Conservation (phyloP, 352 stramenopile genomes). For the Nannochloropsis limnetica region DNA sequence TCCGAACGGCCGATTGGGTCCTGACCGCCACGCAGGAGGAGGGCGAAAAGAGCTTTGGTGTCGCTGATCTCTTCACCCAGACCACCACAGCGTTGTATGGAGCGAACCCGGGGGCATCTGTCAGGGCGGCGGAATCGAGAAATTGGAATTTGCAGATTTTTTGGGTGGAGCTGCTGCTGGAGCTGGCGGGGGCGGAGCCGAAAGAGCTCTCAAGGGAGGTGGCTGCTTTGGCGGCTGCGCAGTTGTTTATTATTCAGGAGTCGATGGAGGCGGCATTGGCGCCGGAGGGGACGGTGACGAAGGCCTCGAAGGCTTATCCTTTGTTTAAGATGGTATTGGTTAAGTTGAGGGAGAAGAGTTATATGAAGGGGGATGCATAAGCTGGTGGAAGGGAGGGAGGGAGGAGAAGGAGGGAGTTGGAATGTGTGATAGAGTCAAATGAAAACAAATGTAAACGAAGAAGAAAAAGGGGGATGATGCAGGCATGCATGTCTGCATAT, state of each 20-base stretch:
- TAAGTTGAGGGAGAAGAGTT: constrained; percentile 22
- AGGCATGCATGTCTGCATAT: neutral
- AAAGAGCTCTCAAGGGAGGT: neutral
- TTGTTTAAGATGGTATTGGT: neutral
- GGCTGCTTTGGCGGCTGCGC: constrained; percentile 14
- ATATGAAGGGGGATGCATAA: constrained; percentile 17
- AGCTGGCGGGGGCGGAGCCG: neutral
- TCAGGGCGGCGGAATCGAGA: neutral
- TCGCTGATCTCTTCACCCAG: constrained; percentile 18
- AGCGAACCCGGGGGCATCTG: neutral
- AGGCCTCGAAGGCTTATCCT: neutral
- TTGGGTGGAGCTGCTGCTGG: neutral
- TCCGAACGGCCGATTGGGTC: constrained; percentile 9
- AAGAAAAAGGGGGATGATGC: neutral
- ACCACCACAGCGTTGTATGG: constrained; percentile 23
- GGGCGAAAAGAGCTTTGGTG: constrained; percentile 1
- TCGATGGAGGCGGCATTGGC: constrained; percentile 4
- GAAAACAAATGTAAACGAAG: neutral
- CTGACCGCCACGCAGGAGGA: neutral
- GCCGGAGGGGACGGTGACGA: constrained; percentile 14
- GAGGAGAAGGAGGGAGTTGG: neutral
- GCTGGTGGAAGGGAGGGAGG: neutral
- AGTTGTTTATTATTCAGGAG: constrained; percentile 14
- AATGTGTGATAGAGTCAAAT: neutral
- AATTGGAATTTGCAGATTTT: constrained; percentile 30